Base-by-base conservation (phyloP, 495 filamentous ascomycete species). In the Lasiosphaeris hirsuta region DNA sequence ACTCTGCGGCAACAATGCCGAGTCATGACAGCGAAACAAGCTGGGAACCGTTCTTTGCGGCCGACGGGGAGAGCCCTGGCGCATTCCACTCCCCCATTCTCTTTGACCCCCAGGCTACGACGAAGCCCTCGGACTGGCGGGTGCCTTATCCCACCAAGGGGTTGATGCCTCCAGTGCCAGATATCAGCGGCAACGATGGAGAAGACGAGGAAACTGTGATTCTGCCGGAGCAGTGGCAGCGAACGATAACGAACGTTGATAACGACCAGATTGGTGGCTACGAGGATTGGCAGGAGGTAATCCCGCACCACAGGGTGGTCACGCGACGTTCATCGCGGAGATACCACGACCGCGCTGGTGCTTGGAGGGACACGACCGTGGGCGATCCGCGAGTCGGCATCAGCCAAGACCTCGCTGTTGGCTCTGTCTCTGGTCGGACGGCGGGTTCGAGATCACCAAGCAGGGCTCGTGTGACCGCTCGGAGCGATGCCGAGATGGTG, bases 271-370 rank as follows among this genome's bases (percentile, higher is more conserved):
- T 53, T 52, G 9, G 19, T 23, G 39, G 53, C 10, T 62, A 58
- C 10, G 43, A 66, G 18, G 67, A 54, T 38, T 68, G 58, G 62
- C 45, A 63, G 9, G 51, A 56, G 7, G 41, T 39, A 13, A 70
- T 69, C 4, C 67, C 72, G n/a, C 58, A 73, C 14, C 78, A 81
- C 61, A 65, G 78, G 5, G 77, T 78, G 13, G 69, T 79, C 34
- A 72, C 63, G 51, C 66, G 67, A 42, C 69, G 75, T 19, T 69
- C 72, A 33, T 59, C 62, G 6, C 64, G 72, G 51, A 69, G 76
- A 34, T 81, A 80, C 51, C 75, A 69, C 33, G 78, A 81, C 49
- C 72, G 69, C 6, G 78, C 71, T 8, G 79, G 79, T 33, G 63
- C 80, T 10, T 83, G 73, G 73, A 67, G 79, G 56, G 71, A 75